These are phyloP conservation scores for Quambalaria eucalypti DNA, from an alignment of 1,284 basidiomycete genomes.

Conservation along the genomic window DNA sequence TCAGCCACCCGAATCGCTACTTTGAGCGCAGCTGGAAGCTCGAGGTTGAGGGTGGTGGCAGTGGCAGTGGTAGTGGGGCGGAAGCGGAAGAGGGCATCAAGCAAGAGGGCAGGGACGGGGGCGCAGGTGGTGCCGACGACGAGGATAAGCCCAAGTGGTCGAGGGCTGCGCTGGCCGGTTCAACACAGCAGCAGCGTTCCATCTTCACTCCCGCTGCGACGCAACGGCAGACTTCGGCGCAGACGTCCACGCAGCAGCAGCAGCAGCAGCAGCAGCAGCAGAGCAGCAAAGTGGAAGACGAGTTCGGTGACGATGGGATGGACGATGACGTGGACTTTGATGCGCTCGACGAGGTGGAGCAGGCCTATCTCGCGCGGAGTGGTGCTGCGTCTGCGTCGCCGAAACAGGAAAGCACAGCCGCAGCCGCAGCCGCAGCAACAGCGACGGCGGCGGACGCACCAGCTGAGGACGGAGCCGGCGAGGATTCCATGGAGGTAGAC, in stretches of 20 bases:
- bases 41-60: background rate
- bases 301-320: background rate
- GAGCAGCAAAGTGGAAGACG: background rate
- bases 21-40: conserved; percentile 52
- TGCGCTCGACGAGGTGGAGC: background rate
- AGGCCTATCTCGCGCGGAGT: no score
- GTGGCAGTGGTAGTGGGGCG: no score
- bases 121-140: background rate
- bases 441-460: no score
- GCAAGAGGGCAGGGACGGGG: background rate
- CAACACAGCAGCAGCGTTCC: background rate
- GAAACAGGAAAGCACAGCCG: no score
- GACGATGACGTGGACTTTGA: conserved; percentile 2
- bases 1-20: conserved; percentile 85
- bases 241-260: background rate
- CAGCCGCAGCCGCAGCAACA: no score
- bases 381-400: no score
- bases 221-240: background rate
- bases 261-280: background rate
- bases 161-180: background rate
- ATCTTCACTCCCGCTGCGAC: background rate
- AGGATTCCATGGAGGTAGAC: no score
- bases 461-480: no score
- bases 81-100: background rate
- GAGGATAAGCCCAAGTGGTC: background rate